Percentiles rank a stretch among this genome's conserved stretches.
Evolutionary conservation across 129 eudicot species (phyloP).

Genomic region (Deinandra increscens): DNA sequence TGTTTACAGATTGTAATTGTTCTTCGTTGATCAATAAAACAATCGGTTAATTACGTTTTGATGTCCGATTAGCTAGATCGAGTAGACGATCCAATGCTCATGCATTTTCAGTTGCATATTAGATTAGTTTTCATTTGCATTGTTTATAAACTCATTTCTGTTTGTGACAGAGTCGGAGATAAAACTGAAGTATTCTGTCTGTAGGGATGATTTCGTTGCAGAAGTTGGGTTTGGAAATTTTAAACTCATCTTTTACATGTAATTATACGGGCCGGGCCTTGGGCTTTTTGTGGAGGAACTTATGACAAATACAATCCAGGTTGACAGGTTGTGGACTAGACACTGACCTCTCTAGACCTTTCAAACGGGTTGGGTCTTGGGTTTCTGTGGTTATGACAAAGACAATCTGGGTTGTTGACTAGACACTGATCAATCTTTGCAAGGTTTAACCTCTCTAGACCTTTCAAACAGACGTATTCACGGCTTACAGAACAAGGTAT

Average conservation of each 20-base stretch:
- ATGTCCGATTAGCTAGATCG: too few relatives aligned
- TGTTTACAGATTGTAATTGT: too few relatives aligned
- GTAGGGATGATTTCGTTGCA: conserved; percentile 49
- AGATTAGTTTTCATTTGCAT: neutral
- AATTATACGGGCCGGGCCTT: conserved; percentile 77
- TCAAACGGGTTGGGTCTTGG: too few relatives aligned
- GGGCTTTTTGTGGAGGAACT: conserved; percentile 94
- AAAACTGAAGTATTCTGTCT: conserved; percentile 34
- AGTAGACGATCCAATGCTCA: too few relatives aligned
- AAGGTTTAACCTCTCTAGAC: conserved; percentile 64
- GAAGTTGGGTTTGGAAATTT: conserved; percentile 60
- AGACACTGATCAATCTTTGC: conserved; percentile 41
- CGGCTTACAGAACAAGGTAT: conserved; percentile 61
- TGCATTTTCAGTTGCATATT: too few relatives aligned
- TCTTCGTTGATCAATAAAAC: too few relatives aligned
- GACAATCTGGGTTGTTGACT: conserved; percentile 56
- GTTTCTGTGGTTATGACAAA: too few relatives aligned
- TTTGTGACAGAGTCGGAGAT: conserved; percentile 11
- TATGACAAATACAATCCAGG: too few relatives aligned
- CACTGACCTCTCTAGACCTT: too few relatives aligned
- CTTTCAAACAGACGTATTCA: conserved; percentile 78
- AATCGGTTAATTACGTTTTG: too few relatives aligned
- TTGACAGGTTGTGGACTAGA: too few relatives aligned
- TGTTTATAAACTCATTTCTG: neutral
- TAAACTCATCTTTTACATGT: conserved; percentile 68